Percentiles rank a stretch among this genome's conserved stretches.
phyloP scores from a whole-genome alignment of 2,329 filamentous ascomycete genomes.

The Colletotrichum truncatum region DNA sequence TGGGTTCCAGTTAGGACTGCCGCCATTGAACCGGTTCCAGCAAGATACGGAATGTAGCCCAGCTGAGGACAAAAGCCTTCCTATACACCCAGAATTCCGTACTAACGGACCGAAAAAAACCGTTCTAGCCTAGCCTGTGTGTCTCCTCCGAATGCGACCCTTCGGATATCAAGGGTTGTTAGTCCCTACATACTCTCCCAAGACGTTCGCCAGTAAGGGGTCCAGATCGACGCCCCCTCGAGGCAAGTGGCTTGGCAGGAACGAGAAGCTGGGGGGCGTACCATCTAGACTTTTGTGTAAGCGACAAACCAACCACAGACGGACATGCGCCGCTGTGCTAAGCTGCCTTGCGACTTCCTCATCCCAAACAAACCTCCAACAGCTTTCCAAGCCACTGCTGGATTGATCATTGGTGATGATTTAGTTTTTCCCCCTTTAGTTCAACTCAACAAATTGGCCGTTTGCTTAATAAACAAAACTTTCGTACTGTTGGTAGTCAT shows the following conservation, averaged over 20 bases:
- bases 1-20: background rate
- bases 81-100: no score
- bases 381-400: no score
- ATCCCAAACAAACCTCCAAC: no score
- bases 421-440: no score
- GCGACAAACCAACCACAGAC: background rate
- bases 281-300: background rate
- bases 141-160: background rate
- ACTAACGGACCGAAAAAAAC: background rate
- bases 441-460: no score
- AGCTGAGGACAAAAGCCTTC: background rate
- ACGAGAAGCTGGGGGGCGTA: background rate
- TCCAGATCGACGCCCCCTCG: slow-evolving; percentile 7
- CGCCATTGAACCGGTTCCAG: background rate
- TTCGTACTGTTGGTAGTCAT: slow-evolving; percentile 3
- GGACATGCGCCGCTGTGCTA: background rate
- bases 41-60: background rate
- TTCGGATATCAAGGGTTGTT: background rate
- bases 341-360: no score
- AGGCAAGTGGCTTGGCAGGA: slow-evolving; percentile 17
- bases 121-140: background rate
- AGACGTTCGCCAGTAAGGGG: background rate
- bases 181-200: background rate
- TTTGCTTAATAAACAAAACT: no score
- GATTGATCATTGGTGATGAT: no score